A percentile compares a stretch with the other conserved stretches of the same genome.
phyloP scores from a whole-genome alignment of 108 stramenopile genomes.

The Pelagomonas calceolata region DNA sequence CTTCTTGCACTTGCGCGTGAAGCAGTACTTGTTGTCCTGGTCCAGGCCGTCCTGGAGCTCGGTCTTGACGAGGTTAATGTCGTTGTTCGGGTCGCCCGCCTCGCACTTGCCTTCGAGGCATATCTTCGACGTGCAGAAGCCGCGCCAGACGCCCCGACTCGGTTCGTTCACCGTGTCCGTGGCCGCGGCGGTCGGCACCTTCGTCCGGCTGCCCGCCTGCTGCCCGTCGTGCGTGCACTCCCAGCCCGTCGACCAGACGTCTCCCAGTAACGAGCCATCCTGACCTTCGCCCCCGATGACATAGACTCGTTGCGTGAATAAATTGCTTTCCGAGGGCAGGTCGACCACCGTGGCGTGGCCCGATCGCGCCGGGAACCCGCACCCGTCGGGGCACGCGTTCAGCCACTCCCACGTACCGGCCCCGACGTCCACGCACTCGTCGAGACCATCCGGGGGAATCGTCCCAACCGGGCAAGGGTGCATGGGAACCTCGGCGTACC shows the following conservation, averaged over 20 bases:
- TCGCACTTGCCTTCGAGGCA: no score
- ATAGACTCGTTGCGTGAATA: constrained; percentile 30
- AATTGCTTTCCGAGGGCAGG: constrained; percentile 37
- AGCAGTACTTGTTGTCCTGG: no score
- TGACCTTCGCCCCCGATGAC: constrained; percentile 29
- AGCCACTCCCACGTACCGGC: constrained; percentile 12
- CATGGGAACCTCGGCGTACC: constrained; percentile 37
- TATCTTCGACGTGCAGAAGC: no score
- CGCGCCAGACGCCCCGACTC: no score
- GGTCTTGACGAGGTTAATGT: no score
- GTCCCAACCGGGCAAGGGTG: no score
- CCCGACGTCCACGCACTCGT: background rate
- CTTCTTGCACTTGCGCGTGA: no score
- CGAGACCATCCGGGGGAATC: background rate
- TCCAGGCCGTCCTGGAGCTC: no score
- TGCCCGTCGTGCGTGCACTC: constrained; percentile 2
- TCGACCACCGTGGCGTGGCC: constrained; percentile 39
- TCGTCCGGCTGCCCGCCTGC: no score
- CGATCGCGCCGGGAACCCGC: constrained; percentile 22
- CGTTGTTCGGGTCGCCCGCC: no score
- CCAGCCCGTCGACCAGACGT: constrained; percentile 37
- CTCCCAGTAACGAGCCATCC: constrained; percentile 15
- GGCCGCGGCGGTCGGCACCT: background rate
- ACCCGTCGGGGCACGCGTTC: no score
- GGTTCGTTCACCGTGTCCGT: background rate